Evolutionary conservation across 1,284 basidiomycete species (phyloP).

Genomic region (Boletellus sp.): DNA sequence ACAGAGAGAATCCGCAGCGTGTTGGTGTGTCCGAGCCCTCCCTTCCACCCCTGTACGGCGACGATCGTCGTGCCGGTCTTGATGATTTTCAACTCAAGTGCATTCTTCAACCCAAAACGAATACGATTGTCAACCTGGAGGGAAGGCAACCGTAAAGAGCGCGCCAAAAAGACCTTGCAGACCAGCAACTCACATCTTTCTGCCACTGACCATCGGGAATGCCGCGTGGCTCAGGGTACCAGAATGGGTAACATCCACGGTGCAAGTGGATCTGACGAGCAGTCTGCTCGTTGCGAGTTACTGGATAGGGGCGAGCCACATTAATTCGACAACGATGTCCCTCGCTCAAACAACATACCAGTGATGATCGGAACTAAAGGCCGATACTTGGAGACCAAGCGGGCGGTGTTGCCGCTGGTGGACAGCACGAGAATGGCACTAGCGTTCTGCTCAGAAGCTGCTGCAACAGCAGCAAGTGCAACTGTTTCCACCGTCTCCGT

Average conservation of each 20-base stretch:
- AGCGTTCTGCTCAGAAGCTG: conserved; percentile 91
- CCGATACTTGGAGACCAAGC: conserved; percentile 95
- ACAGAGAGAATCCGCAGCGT: conserved; percentile 78
- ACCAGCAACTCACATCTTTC: conserved; percentile 71
- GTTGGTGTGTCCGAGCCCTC: conserved; percentile 92
- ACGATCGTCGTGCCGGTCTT: conserved; percentile 88
- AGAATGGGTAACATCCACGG: conserved; percentile 96
- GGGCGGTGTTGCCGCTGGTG: conserved; percentile 94
- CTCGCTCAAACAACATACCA: conserved; percentile 45
- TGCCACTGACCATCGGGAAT: conserved; percentile 92
- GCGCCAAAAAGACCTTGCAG: neutral
- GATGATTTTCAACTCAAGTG: conserved; percentile 86
- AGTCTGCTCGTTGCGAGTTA: conserved; percentile 95
- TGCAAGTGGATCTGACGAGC: conserved; percentile 96
- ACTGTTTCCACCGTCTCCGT: conserved; percentile 93
- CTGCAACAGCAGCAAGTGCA: conserved; percentile 90
- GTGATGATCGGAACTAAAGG: conserved; percentile 93
- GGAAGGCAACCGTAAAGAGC: conserved; percentile 2
- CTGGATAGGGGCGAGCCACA: conserved; percentile 38
- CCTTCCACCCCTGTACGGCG: conserved; percentile 98
- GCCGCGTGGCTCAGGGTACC: conserved; percentile 91
- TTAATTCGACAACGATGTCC: conserved; percentile 1
- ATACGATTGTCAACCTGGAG: conserved; percentile 81
- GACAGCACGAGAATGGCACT: conserved; percentile 95
- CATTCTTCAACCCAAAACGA: conserved; percentile 86